A percentile compares a stretch with the other conserved stretches of the same genome.
phyloP scores from a whole-genome alignment of 768 basidiomycete species.

The Panaeolus papilionaceus region DNA sequence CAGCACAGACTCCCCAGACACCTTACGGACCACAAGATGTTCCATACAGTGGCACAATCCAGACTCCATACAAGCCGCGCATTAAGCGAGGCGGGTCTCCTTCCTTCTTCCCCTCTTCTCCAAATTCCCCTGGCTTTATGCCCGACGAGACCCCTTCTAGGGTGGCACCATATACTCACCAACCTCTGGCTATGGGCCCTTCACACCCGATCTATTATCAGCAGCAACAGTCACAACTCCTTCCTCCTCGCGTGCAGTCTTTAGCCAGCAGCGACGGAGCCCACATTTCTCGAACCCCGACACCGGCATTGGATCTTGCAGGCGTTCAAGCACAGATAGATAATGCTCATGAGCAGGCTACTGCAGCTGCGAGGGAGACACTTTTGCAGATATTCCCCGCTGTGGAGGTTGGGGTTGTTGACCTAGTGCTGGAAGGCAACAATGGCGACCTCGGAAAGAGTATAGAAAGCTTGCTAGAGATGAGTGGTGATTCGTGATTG shows the following conservation, averaged over 20 bases:
- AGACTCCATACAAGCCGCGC: slow-evolving; percentile 80
- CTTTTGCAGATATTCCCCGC: slow-evolving; percentile 88
- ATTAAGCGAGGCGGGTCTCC: slow-evolving; percentile 61
- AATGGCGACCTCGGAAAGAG: slow-evolving; percentile 88
- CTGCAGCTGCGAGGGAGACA: slow-evolving; percentile 75
- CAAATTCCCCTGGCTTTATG: slow-evolving; percentile 40
- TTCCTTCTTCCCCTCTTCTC: slow-evolving; percentile 40
- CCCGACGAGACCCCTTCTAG: slow-evolving; percentile 62
- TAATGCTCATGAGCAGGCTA: slow-evolving; percentile 74
- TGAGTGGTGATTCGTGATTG: slow-evolving; percentile 51
- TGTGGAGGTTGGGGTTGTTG: slow-evolving; percentile 82
- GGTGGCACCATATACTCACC: slow-evolving; percentile 50
- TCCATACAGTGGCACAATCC: slow-evolving; percentile 43
- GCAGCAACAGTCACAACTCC: slow-evolving; percentile 34
- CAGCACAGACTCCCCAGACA: slow-evolving; percentile 46
- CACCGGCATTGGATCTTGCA: slow-evolving; percentile 70
- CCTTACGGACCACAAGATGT: slow-evolving; percentile 42
- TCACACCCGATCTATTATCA: slow-evolving; percentile 44
- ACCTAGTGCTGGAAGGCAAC: slow-evolving; percentile 90
- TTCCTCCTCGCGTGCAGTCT: slow-evolving; percentile 54
- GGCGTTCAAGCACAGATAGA: slow-evolving; percentile 83
- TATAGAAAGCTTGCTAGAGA: slow-evolving; percentile 86
- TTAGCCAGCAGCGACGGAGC: slow-evolving; percentile 38
- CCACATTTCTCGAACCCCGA: slow-evolving; percentile 72
- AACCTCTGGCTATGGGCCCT: slow-evolving; percentile 54